Base-by-base conservation (phyloP, 1,284 basidiomycete genomes). In the Mycocalia duriaeana region DNA sequence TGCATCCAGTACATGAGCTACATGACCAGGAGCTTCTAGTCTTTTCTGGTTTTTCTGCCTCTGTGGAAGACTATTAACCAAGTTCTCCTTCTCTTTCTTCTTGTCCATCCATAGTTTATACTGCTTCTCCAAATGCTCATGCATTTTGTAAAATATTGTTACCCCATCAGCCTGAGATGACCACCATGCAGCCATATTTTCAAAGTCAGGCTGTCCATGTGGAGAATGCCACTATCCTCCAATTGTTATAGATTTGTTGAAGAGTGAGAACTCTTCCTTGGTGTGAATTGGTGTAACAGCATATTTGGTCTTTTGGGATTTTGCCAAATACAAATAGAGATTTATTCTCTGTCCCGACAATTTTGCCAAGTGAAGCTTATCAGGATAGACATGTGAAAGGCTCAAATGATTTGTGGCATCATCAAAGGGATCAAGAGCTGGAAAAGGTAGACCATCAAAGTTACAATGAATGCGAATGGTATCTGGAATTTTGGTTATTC, bases 221-320 rank as follows among this genome's bases (percentile, higher is more conserved):
- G 44, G 4, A 23, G 34, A 36, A 42, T 42, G 47, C 47, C 47
- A 51, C n/a, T 35, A 26, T 8, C 52, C 52, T 18, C 50, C 52
- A 5, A 47, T 26, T 6, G 39, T 18, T 4, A 53, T 28, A 6
- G 50, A 20, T 24, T 18, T 39, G 26, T 53, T 35, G 40, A 49
- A 51, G 6, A 51, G 39, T 3, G 38, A 8, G 24, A 47, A 34
- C 39, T 53, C 50, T 14, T 46, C 50, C 37, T 43, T 24, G 8
- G 50, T 51, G 23, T 51, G 52, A 5, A 53, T 40, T 9, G 52
- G 50, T 28, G 41, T 38, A 16, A 53, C 50, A 22, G 52, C 52
- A 49, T 46, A 51, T 31, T 45, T 51, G 34, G 45, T 51, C 5
- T 35, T 31, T 42, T 53, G 52, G 28, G 40, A 31, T 24, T 25